phyloP scores from a whole-genome alignment of 345 rosid genomes.

The Sonneratia alba region DNA sequence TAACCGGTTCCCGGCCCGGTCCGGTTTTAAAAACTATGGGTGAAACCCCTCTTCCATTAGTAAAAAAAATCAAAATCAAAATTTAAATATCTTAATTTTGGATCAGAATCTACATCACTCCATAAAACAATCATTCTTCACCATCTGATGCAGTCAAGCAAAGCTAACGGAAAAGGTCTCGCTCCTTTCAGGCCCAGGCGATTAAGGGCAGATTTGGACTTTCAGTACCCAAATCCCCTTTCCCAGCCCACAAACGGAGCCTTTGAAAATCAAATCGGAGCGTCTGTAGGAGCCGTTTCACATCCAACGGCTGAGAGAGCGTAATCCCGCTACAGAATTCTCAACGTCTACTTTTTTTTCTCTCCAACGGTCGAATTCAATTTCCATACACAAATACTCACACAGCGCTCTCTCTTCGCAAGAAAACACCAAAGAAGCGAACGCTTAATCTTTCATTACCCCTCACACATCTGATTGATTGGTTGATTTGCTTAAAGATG shows the following conservation, averaged over 20 bases:
- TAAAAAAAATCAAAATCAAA: too few relatives aligned
- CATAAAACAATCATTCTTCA: too few relatives aligned
- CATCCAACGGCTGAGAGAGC: slow-evolving; percentile 34
- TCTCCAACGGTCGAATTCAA: slow-evolving; percentile 62
- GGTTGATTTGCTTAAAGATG: slow-evolving; percentile 24
- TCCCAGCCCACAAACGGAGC: neutral
- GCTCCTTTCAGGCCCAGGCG: too few relatives aligned
- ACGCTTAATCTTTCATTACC: neutral
- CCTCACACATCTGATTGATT: neutral
- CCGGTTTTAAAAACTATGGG: too few relatives aligned
- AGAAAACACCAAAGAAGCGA: neutral
- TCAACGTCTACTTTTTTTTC: slow-evolving; percentile 10
- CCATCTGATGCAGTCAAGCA: too few relatives aligned
- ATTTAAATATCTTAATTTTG: too few relatives aligned
- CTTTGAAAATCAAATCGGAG: neutral
- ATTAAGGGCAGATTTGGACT: too few relatives aligned
- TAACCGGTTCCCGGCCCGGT: too few relatives aligned
- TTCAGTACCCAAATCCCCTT: too few relatives aligned
- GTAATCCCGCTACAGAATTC: neutral
- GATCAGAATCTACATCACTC: too few relatives aligned
- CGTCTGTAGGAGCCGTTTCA: slow-evolving; percentile 7
- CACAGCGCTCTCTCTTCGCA: neutral
- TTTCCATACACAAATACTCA: slow-evolving; percentile 11
- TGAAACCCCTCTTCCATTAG: too few relatives aligned
- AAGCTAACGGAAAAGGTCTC: too few relatives aligned